Evolutionary conservation across 768 basidiomycete genomes (phyloP).

Genomic region (Hebeloma cylindrosporum): DNA sequence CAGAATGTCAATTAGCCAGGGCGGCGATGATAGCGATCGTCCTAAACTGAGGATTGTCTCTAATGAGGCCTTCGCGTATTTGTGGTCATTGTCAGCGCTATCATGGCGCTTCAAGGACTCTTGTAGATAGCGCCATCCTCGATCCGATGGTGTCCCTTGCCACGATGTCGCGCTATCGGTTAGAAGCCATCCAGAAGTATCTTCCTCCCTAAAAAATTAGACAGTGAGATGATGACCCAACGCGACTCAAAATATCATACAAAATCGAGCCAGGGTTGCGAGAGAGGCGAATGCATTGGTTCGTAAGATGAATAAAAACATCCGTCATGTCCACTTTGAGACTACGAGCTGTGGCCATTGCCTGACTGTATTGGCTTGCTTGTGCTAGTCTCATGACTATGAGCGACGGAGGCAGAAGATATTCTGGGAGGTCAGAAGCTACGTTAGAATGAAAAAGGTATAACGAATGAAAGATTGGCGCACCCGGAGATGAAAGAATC

Average conservation of each 20-base stretch:
- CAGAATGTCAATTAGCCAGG: slow-evolving; percentile 79
- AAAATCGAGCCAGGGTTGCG: slow-evolving; percentile 57
- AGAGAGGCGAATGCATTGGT: slow-evolving; percentile 76
- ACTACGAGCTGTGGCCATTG: slow-evolving; percentile 72
- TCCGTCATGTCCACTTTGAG: slow-evolving; percentile 87
- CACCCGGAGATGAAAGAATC: slow-evolving; percentile 64
- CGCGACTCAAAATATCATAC: slow-evolving; percentile 35
- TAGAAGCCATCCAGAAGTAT: slow-evolving; percentile 79
- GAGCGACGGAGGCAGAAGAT: slow-evolving; percentile 55
- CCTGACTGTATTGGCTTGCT: slow-evolving; percentile 73
- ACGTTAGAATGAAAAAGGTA: slow-evolving; percentile 14
- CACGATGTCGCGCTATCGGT: slow-evolving; percentile 80
- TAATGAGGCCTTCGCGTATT: slow-evolving; percentile 73
- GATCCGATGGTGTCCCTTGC: slow-evolving; percentile 76
- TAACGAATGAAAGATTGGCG: slow-evolving; percentile 31
- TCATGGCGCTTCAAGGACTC: slow-evolving; percentile 80
- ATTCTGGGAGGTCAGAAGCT: slow-evolving; percentile 36
- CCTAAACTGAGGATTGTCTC: slow-evolving; percentile 76
- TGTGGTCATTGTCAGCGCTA: slow-evolving; percentile 62
- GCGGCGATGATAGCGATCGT: slow-evolving; percentile 62
- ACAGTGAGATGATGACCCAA: slow-evolving; percentile 6
- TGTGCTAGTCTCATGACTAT: slow-evolving; percentile 81
- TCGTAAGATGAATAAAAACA: slow-evolving; percentile 74
- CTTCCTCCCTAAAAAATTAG: slow-evolving; percentile 53
- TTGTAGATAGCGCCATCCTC: slow-evolving; percentile 89